A percentile compares a stretch with the other conserved stretches of the same genome.
Conservation (phyloP, 2,329 filamentous ascomycete genomes). For the Cladosporium sp. region DNA sequence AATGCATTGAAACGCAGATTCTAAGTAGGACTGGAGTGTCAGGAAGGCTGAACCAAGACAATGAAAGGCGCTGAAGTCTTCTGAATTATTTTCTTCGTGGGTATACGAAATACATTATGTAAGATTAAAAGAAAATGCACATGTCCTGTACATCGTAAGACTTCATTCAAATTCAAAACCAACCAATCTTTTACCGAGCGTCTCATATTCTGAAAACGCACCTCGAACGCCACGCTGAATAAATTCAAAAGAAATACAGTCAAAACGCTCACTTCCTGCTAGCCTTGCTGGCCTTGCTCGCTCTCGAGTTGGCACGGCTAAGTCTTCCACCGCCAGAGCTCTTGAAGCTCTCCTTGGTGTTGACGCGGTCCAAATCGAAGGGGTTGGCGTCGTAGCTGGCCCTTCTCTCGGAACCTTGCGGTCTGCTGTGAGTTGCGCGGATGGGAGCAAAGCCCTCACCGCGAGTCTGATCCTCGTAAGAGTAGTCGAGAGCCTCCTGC, state of each 20-base stretch:
- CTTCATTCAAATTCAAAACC: too few relatives aligned
- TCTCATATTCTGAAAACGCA: not conserved
- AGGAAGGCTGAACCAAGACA: too few relatives aligned
- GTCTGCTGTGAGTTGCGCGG: conserved; percentile 16
- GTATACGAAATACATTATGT: too few relatives aligned
- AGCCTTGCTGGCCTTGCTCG: conserved; percentile 7
- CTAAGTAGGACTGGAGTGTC: too few relatives aligned
- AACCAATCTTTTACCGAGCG: not conserved
- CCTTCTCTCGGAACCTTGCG: conserved; percentile 24
- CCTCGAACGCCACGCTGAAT: not conserved
- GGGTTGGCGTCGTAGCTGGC: conserved; percentile 39
- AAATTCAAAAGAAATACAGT: not conserved
- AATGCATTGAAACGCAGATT: too few relatives aligned
- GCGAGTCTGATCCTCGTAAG: conserved; percentile 19
- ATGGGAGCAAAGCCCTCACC: conserved; percentile 23
- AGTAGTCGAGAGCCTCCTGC: conserved; percentile 27
- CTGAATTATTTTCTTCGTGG: too few relatives aligned
- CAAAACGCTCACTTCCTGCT: not conserved
- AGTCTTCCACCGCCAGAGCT: conserved; percentile 3
- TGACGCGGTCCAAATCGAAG: conserved; percentile 46
- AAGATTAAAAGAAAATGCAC: too few relatives aligned
- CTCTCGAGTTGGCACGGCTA: conserved; percentile 12
- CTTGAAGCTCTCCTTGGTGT: conserved; percentile 45
- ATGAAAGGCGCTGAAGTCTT: too few relatives aligned
- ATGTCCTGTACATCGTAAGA: too few relatives aligned